Evolutionary conservation across 768 basidiomycete genomes (phyloP).

Genomic region (Rhizopogon sp.): DNA sequence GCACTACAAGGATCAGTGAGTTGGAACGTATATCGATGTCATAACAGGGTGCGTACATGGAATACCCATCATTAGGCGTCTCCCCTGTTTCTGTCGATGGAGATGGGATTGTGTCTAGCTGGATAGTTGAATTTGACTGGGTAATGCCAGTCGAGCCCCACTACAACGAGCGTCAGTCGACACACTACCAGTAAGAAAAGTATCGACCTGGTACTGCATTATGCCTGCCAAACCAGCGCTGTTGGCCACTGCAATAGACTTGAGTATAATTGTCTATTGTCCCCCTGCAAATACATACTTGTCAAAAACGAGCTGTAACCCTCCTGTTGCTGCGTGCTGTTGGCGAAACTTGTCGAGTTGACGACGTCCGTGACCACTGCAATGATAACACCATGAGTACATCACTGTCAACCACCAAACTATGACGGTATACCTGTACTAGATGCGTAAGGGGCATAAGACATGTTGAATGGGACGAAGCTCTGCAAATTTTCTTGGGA

Average conservation of each 20-base stretch:
- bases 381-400: background rate
- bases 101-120: conserved; percentile 24
- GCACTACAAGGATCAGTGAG: background rate
- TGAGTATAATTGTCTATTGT: background rate
- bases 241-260: conserved; percentile 32
- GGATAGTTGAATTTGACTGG: conserved; percentile 40
- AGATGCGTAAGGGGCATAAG: conserved; percentile 36
- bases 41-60: conserved; percentile 19
- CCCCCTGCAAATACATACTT: conserved; percentile 25
- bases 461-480: conserved; percentile 61
- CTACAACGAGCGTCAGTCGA: conserved; percentile 18
- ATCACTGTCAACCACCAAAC: background rate
- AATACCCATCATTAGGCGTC: conserved; percentile 66
- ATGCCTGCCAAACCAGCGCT: conserved; percentile 26
- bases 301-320: conserved; percentile 52
- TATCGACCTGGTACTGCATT: conserved; percentile 21
- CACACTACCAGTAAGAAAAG: background rate
- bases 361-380: conserved; percentile 13
- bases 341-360: conserved; percentile 40
- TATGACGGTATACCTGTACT: conserved; percentile 19
- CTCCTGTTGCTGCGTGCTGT: conserved; percentile 45
- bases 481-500: conserved; percentile 44
- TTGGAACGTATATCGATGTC: background rate
- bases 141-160: conserved; percentile 49
- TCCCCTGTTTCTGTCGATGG: conserved; percentile 34